Evolutionary conservation across 768 basidiomycete genomes (phyloP), one percentile per base, ranked within the genome.

Genomic region (Phlegmacium glaucopus): DNA sequence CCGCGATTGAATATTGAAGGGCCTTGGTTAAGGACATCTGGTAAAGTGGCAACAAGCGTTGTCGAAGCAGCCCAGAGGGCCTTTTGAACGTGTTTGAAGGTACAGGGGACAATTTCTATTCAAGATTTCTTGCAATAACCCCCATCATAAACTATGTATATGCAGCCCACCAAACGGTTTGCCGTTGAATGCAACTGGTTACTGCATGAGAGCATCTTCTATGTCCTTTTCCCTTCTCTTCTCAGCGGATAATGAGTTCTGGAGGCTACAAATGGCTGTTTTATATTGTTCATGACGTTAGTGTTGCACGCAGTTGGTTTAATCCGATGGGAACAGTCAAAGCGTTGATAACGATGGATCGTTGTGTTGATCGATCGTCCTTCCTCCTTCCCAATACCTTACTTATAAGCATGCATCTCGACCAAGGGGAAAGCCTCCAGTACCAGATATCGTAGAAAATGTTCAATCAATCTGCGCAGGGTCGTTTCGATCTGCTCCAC

Each of bases 11-110:
- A 52, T 75, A 68, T 9, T 66, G 63, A 40, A 83, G 59, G 3
- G 77, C 62, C 18, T 66, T 64, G 35, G 56, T 54, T 0, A 70
- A 65, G 49, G 72, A 68, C 8, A 58, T 52, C 27, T 57, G 54
- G 47, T 81, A 83, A 6, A 82, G 55, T n/a, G 70, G 69, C 35
- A 70, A 50, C 32, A 82, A 56, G 17, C 69, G 66, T 34, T 63
- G 56, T 44, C 78, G 72, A 37, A 82, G 65, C 42, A 73, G 61
- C 4, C 59, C 54, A 5, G 64, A 53, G 38, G 82, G 60, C 45
- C 67, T 72, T 18, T 56, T 58, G 13, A 71, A 58, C 17, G 65
- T 64, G 44, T 66, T 53, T n/a, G 60, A 34, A 11, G 75, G 72
- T 11, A 70, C 57, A 3, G 65, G 48, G 2, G 71, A 65, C 1